Base-by-base conservation (phyloP, 2,329 filamentous ascomycete genomes). In the Cryphonectria japonica region DNA sequence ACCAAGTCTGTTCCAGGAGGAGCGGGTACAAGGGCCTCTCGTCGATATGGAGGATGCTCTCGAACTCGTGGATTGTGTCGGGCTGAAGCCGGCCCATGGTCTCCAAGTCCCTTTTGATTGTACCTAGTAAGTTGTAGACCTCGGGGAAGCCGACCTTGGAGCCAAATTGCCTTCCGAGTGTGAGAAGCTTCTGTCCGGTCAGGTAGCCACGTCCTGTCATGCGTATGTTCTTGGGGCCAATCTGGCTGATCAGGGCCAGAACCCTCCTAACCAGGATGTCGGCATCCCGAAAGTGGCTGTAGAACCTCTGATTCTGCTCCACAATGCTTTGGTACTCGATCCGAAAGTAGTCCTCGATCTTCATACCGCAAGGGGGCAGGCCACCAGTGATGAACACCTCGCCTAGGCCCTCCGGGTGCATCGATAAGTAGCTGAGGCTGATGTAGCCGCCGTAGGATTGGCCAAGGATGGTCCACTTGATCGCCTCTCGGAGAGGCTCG, bases 391-490 rank as follows among this genome's bases (percentile, higher is more conserved):
- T 81, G 76, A 92, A 92, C 2, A 87, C 86, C 78, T 92, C 89
- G 50, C 84, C 83, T 22, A 94, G 77, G 1, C 88, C 87, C 68
- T 88, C 83, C 0, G 91, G 89, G 73, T 83, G 87, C 75, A 89
- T 87, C 0, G 89, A 92, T n/a, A 93, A 83, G 77, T 93, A 94
- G 1, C 88, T 91, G 9, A 89, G 83, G n/a, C 85, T 85, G 73
- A 92, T 91, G 79, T 93, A 94, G 0, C 92, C 92, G 41, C 92
- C 92, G 77, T 92, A 94, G 43, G 87, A 91, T 79, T 94, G 92
- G 2, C 91, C 92, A 73, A 93, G 85, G 41, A 92, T 83, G 43
- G 85, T 88, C 90, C 90, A 93, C 78, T 89, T 90, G 76, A 87
- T 85, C 19, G 2, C 29, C 1, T 26, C 43, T 4, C 16, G 41